Evolutionary conservation across 2,329 filamentous ascomycete species (phyloP).

Genomic region (Lomentospora prolificans): DNA sequence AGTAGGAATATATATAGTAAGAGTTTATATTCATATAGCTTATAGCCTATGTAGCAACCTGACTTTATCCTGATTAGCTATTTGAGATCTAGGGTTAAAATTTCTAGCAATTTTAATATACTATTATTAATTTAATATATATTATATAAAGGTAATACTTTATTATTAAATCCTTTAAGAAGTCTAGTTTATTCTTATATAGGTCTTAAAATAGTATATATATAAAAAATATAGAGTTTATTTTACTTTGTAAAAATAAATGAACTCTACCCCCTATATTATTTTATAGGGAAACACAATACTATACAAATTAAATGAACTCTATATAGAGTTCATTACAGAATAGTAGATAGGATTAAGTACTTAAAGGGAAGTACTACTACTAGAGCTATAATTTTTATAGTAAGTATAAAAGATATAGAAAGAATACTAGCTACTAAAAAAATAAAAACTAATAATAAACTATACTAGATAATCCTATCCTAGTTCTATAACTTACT

Average conservation of each 20-base stretch:
- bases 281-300: background rate
- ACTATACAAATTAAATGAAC: background rate
- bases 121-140: background rate
- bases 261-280: background rate
- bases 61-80: background rate
- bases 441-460: no score
- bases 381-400: no score
- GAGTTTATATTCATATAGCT: background rate
- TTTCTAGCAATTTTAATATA: background rate
- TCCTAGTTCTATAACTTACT: no score
- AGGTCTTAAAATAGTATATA: background rate
- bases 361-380: no score
- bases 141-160: background rate
- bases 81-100: background rate
- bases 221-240: background rate
- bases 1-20: background rate
- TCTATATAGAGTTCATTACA: background rate
- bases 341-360: background rate
- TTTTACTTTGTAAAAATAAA: background rate
- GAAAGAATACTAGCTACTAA: no score
- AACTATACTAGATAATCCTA: no score
- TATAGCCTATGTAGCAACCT: background rate
- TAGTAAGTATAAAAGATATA: no score
- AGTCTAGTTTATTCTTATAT: background rate
- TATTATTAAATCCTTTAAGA: background rate